Evolutionary conservation across 768 basidiomycete species (phyloP).

Genomic region (Boletus patriciae): DNA sequence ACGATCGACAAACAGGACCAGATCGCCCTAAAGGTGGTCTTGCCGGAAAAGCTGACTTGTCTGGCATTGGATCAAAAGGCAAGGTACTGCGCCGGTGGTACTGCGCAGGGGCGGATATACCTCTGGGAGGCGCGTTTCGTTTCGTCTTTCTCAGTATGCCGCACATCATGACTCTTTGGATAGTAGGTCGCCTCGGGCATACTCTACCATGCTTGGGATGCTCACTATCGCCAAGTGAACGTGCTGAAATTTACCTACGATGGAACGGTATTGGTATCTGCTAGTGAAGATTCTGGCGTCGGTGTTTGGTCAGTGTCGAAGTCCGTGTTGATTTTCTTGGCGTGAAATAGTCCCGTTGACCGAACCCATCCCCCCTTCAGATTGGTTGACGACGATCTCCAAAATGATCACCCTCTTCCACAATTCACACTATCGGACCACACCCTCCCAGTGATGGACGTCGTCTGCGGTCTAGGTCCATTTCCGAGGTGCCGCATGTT

Average conservation of each 20-base stretch:
- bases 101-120: conserved; percentile 84
- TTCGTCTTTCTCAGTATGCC: background rate
- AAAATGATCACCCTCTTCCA: conserved; percentile 73
- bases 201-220: conserved; percentile 88
- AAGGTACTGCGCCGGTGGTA: conserved; percentile 83
- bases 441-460: conserved; percentile 83
- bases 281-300: conserved; percentile 87
- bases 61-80: conserved; percentile 74
- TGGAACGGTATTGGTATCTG: conserved; percentile 76
- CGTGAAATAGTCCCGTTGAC: conserved; percentile 12
- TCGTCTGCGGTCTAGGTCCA: conserved; percentile 73
- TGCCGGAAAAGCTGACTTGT: conserved; percentile 88
- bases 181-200: conserved; percentile 89
- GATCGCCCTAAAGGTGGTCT: conserved; percentile 77
- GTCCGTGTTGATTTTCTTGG: conserved; percentile 44
- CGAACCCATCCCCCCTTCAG: conserved; percentile 38
- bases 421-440: conserved; percentile 86
- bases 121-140: conserved; percentile 84
- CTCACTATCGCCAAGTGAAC: conserved; percentile 89
- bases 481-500: conserved; percentile 78
- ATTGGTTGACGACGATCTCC: conserved; percentile 71
- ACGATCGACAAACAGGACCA: conserved; percentile 65
- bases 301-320: conserved; percentile 88
- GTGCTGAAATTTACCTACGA: conserved; percentile 83
- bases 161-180: conserved; percentile 19